phyloP scores from a whole-genome alignment of 176 grass and related monocot genomes.

The Avena eriantha region DNA sequence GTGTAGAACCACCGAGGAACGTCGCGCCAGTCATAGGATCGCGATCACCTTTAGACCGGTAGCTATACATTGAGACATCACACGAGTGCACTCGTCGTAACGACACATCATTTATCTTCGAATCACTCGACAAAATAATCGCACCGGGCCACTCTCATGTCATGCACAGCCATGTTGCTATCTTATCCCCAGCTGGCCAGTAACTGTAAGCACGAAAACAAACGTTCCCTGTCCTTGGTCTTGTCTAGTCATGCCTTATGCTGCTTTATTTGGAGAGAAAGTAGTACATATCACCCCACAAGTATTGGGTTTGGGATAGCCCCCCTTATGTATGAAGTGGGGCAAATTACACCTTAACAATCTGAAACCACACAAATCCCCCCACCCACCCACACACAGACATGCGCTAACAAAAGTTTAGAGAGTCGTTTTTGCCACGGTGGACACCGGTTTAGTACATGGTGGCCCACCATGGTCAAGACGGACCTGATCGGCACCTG shows the following conservation, averaged over 20 bases:
- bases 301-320: too few relatives aligned
- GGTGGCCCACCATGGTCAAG: too few relatives aligned
- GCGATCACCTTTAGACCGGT: neutral
- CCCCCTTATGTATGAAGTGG: too few relatives aligned
- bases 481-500: too few relatives aligned
- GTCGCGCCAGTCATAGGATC: neutral
- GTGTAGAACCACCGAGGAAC: neutral
- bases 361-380: too few relatives aligned
- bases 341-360: too few relatives aligned
- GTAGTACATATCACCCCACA: too few relatives aligned
- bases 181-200: constrained; percentile 13
- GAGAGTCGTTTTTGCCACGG: too few relatives aligned
- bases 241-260: neutral
- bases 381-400: too few relatives aligned
- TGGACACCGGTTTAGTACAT: too few relatives aligned
- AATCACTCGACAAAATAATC: neutral
- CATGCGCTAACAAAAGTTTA: too few relatives aligned
- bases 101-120: constrained; percentile 11
- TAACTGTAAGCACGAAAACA: neutral
- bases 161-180: neutral
- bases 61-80: neutral
- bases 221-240: neutral
- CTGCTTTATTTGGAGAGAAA: neutral
- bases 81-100: constrained; percentile 15
- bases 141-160: neutral